Evolutionary conservation across 495 filamentous ascomycete genomes (phyloP), one percentile per base, ranked within the genome.

Genomic region (Neurospora tetrasperma): DNA sequence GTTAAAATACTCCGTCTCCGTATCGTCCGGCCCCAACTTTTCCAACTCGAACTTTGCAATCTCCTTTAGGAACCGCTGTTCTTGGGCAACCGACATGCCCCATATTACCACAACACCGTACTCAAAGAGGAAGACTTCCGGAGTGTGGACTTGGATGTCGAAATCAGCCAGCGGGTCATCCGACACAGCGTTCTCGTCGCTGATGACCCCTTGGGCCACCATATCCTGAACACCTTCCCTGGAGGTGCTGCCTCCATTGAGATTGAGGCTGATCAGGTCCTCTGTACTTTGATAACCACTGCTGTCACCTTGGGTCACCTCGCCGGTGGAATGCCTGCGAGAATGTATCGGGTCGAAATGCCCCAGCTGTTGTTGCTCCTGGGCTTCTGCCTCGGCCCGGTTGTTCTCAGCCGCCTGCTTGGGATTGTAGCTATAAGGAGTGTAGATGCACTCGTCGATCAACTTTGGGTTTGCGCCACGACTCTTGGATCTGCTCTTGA

Each of bases 81-180:
- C 96, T 74, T 99, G 90, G 9, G 88, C 84, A 9, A 91, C 82
- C 1, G 92, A 90, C 95, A 99, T 97, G 73, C 96, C 96, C 96
- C 96, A 99, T 79, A 98, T 94, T n/a, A 99, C 96, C n/a, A 97
- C 92, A n/a, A 97, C 96, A 48, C 96, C 96, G 78, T 99, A 99
- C 75, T 97, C 91, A 79, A 97, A 99, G 31, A 99, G 86, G 81
- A 99, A 98, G 11, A 98, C 87, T 80, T 99, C 96, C 0, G 95
- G 94, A 2, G 90, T 97, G 79, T 97, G 93, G 12, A 98, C 92
- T 72, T 79, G 86, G 27, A 88, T 94, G 79, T 93, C 91, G 69
- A 93, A 89, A 78, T 93, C 83, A 39, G 81, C 76, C 14, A 78
- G 81, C 27, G 54, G 54, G 14, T 82, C 71, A 73, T 82, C 78